Percentiles rank a stretch among this genome's conserved stretches.
Conservation (phyloP, 192 early-diverging fungal genomes). For the Coemansia sp. region DNA sequence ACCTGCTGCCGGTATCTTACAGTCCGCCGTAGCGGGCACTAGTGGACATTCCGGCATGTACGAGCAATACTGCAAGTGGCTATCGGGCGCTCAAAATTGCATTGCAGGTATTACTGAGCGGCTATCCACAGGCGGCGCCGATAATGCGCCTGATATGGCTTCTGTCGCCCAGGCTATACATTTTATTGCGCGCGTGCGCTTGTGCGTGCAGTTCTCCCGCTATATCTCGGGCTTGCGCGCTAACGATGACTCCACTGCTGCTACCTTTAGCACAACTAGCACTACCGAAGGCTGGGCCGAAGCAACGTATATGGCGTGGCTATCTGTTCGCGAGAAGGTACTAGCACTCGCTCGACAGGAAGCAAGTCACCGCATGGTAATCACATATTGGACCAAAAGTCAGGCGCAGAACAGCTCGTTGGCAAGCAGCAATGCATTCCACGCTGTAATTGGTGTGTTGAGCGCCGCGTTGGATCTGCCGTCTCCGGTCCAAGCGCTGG, state of each 20-base stretch:
- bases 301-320: constrained; percentile 26
- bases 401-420: not conserved
- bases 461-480: constrained; percentile 29
- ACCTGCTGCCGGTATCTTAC: constrained; percentile 2
- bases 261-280: not conserved
- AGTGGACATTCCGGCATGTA: not conserved
- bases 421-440: not conserved
- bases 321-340: constrained; percentile 14
- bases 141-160: not conserved
- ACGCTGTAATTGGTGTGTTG: constrained; percentile 7
- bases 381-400: constrained; percentile 18
- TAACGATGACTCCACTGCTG: not conserved
- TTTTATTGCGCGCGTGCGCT: constrained; percentile 18
- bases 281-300: constrained; percentile 20
- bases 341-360: constrained; percentile 11
- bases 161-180: constrained; percentile 3
- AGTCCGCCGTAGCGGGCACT: not conserved
- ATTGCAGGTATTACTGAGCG: constrained; percentile 1
- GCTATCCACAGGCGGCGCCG: not conserved
- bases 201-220: constrained; percentile 16
- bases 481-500: constrained; percentile 9
- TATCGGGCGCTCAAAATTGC: not conserved
- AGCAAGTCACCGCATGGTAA: constrained; percentile 4
- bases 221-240: not conserved
- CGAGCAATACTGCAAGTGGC: constrained; percentile 21